Base-by-base conservation (phyloP, 768 basidiomycete species). In the Naganishia onofrii region DNA sequence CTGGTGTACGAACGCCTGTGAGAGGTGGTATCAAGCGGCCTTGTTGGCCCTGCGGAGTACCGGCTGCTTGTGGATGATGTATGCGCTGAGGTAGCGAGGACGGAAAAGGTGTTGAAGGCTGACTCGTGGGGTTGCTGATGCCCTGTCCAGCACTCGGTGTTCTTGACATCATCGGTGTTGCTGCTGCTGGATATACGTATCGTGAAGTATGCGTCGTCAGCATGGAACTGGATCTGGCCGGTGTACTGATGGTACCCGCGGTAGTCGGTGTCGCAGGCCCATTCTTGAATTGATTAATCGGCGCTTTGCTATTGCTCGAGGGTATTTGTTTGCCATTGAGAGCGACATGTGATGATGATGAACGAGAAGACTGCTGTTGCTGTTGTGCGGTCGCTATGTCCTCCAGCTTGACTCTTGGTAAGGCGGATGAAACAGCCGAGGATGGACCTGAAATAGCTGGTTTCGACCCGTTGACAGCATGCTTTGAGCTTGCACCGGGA, bases 111-210 rank as follows among this genome's bases (percentile, higher is more conserved):
- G 57, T n/a, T 34, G 57, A 58, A 58, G 57, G 34, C 21, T 23
- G 31, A 32, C 34, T 36, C 2, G 10, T 42, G 9, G 60, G 36
- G 13, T 32, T 34, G 21, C 34, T 6, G 26, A 29, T 19, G 42
- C 60, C 60, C n/a, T 44, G 38, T 15, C 60, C 60, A 1, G 60
- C 60, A 29, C 60, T 63, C 26, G 60, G 60, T 42, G 60, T 63
- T 17, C 60, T 36, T 26, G 60, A 63, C 60, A 63, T 63, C 23
- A 63, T 28, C 13, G 60, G 60, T 36, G 60, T 63, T 26, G 60
- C 60, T 63, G 60, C 60, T 44, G 60, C 60, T 5, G 60, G 60
- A n/a, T 63, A 63, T 26, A 63, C 60, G 38, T 63, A 63, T 29
- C 60, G 38, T 36, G 60, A 44, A 10, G 60, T 63, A n/a, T 63